Evolutionary conservation across 1,139 yeast genomes (phyloP).

Genomic region (Kurtzmaniella quercitrusa): DNA sequence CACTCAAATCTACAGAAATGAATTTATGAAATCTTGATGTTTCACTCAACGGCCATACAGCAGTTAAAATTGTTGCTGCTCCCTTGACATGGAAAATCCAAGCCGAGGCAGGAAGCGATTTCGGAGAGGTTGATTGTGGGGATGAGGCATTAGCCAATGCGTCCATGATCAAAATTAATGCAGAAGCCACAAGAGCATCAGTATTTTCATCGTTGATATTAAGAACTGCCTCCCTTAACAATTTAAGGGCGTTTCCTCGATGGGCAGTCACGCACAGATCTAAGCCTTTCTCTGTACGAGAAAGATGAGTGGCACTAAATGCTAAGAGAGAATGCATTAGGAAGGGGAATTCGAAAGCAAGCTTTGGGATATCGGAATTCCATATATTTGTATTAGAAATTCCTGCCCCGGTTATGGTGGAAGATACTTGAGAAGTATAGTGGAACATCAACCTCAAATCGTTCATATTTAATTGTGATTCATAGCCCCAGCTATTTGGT

Average conservation of each 20-base stretch:
- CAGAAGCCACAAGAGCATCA: constrained; percentile 90
- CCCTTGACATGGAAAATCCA: constrained; percentile 98
- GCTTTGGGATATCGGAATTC: constrained; percentile 81
- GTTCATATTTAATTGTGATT: constrained; percentile 51
- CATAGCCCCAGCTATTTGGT: background rate
- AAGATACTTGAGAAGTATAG: constrained; percentile 79
- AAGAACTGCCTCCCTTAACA: constrained; percentile 79
- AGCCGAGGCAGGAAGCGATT: constrained; percentile 82
- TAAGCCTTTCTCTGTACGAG: constrained; percentile 69
- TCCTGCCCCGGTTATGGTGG: constrained; percentile 86
- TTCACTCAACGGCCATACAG: constrained; percentile 90
- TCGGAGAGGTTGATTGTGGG: constrained; percentile 57
- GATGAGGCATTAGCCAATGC: constrained; percentile 89
- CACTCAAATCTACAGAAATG: constrained; percentile 76
- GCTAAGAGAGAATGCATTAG: constrained; percentile 89
- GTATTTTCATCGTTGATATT: constrained; percentile 81
- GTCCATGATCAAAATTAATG: constrained; percentile 84
- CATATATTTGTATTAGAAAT: constrained; percentile 83
- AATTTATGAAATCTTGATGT: constrained; percentile 69
- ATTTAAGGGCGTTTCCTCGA: constrained; percentile 78
- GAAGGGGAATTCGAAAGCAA: constrained; percentile 85
- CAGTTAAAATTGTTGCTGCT: constrained; percentile 90
- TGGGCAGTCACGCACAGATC: constrained; percentile 85
- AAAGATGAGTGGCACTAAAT: constrained; percentile 86
- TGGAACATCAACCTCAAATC: constrained; percentile 84